Conservation (phyloP, 345 rosid genomes). For the Eucalyptus brandiana region DNA sequence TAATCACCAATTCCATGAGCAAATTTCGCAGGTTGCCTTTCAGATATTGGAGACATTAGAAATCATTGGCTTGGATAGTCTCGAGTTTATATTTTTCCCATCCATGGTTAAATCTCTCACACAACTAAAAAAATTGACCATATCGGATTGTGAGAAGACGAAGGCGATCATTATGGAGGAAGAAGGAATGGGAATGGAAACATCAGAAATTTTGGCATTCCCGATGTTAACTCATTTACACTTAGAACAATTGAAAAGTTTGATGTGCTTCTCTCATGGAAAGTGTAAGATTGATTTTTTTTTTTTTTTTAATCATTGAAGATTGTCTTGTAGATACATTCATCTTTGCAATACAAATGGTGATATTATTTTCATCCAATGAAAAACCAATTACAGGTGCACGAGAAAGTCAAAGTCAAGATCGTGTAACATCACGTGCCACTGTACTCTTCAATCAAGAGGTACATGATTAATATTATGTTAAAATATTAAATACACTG, state of each 20-base stretch:
- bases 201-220: no score
- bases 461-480: not conserved
- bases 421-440: accelerated
- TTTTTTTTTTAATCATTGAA: no score
- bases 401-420: not conserved
- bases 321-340: no score
- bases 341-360: not conserved
- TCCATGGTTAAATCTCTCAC: not conserved
- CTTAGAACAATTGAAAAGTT: not conserved
- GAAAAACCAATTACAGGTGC: not conserved
- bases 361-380: not conserved
- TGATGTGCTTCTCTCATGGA: not conserved
- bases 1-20: not conserved
- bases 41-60: not conserved
- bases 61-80: not conserved
- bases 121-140: not conserved
- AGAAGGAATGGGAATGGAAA: not conserved
- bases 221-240: no score
- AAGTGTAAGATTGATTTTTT: not conserved
- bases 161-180: not conserved
- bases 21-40: accelerated
- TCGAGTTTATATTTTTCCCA: not conserved
- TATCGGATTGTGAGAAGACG: accelerated
- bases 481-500: no score
- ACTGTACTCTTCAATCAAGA: not conserved